Base-by-base conservation (phyloP, 148 eudicot genomes). In the Cornus controversa region DNA sequence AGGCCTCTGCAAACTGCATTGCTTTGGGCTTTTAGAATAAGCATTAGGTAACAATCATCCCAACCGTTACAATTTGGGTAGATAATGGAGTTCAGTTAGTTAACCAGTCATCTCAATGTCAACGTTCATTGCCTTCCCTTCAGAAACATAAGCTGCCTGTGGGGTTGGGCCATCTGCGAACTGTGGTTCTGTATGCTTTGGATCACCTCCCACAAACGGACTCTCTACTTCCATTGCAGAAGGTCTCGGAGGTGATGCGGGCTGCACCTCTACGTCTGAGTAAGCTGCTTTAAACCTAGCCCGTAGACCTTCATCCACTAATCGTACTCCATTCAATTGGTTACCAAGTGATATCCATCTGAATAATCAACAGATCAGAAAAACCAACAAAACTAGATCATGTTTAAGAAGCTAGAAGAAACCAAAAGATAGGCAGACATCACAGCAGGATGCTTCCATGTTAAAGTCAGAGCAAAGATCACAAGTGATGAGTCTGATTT, bases 201-300 rank as follows among this genome's bases (percentile, higher is more conserved):
- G 72, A 71, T 91, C 97, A 10, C 63, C 82, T 58, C 84, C 86
- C 3, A 67, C 82, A 78, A 89, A 86, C 7, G 91, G 84, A 83
- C 83, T 86, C 75, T 93, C 98, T 24, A 86, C 91, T 77, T 96
- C 99, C 93, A 93, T 89, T 20, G 91, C 83, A 58, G 90, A 81
- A 57, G 90, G 54, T 81, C 97, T 89, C 13, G 99, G 99, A 64
- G 99, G 98, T 23, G 99, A 96, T 63, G 84, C 77, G 10, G 99
- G 99, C 79, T 92, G 91, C 76, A 96, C 92, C 76, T 91, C 98
- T 24, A 92, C 91, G 27, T 96, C 99, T 45, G 98, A 97, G 79
- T 96, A 96, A 40, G 98, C 98, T 64, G 99, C 99, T 86, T 89
- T 96, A 73, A 96, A 96, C 84, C 99, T 85, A 31, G 98, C 99